Percentiles rank a stretch among this genome's conserved stretches.
Conservation (phyloP, 2,329 filamentous ascomycete species). For the Penicillium brasilianum region DNA sequence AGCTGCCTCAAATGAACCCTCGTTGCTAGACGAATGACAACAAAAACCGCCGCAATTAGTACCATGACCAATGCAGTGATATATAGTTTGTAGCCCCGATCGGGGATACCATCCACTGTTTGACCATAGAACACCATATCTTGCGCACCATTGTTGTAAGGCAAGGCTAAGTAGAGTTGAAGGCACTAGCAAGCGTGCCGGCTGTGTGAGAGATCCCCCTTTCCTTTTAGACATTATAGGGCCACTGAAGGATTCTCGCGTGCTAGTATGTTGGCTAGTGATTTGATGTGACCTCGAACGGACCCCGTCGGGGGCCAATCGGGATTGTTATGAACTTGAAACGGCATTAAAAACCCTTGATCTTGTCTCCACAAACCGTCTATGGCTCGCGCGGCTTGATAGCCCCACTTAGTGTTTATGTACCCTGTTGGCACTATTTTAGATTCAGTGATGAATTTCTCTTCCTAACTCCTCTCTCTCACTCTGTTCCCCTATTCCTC, state of each 20-base stretch:
- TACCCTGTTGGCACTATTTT: background rate
- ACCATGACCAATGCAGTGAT: conserved; percentile 28
- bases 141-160: background rate
- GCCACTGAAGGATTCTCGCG: background rate
- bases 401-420: background rate
- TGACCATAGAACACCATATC: conserved; percentile 4
- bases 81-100: conserved; percentile 21
- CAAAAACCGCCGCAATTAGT: conserved; percentile 27
- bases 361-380: background rate
- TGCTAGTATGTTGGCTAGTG: background rate
- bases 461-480: background rate
- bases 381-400: background rate
- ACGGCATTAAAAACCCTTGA: background rate
- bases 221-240: background rate
- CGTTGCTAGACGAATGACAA: conserved; percentile 21
- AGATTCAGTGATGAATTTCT: background rate
- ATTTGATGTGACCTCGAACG: background rate
- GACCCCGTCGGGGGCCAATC: background rate
- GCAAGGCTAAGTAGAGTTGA: background rate
- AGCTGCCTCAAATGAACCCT: conserved; percentile 23
- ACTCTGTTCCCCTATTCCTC: background rate
- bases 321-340: conserved; percentile 4
- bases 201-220: background rate
- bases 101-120: background rate
- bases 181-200: too few relatives aligned